These are phyloP conservation scores for Royoungia palumana DNA, from an alignment of 768 basidiomycete genomes.

Conservation along the genomic window DNA sequence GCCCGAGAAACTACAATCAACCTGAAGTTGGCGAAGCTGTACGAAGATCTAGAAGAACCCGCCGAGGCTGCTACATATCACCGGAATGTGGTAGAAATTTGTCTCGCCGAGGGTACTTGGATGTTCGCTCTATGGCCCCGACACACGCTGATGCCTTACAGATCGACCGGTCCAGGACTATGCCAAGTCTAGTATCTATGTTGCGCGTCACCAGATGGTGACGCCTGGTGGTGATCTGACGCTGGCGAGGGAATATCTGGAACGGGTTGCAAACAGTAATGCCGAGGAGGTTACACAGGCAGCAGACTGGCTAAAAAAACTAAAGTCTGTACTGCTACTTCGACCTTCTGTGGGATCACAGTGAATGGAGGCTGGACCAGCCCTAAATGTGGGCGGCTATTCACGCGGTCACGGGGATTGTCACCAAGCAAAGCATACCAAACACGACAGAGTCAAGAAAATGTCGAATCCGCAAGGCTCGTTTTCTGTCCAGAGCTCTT, in stretches of 20 bases:
- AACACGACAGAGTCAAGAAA: conserved; percentile 35
- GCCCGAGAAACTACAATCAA: conserved; percentile 71
- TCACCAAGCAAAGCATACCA: conserved; percentile 37
- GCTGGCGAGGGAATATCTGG: conserved; percentile 70
- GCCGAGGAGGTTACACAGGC: conserved; percentile 77
- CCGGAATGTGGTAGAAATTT: conserved; percentile 73
- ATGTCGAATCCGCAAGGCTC: conserved; percentile 31
- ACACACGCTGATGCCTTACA: conserved; percentile 20
- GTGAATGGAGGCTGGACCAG: conserved; percentile 13
- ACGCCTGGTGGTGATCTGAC: conserved; percentile 60
- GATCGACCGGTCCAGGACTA: conserved; percentile 74
- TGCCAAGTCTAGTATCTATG: conserved; percentile 78
- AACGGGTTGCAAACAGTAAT: conserved; percentile 73
- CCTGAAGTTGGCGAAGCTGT: conserved; percentile 70
- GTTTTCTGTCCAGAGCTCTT: conserved; percentile 28
- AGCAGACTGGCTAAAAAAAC: conserved; percentile 62
- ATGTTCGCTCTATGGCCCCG: conserved; percentile 4
- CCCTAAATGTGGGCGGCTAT: conserved; percentile 31
- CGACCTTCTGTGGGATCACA: conserved; percentile 9
- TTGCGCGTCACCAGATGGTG: conserved; percentile 75
- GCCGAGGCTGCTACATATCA: conserved; percentile 76
- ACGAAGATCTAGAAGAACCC: conserved; percentile 62
- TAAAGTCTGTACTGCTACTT: conserved; percentile 38
- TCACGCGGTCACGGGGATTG: conserved; percentile 38
- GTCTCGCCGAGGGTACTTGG: conserved; percentile 41